A percentile compares a stretch with the other conserved stretches of the same genome.
phyloP scores from a whole-genome alignment of 164 flowering plant genomes.

The Echeveria elegans region DNA sequence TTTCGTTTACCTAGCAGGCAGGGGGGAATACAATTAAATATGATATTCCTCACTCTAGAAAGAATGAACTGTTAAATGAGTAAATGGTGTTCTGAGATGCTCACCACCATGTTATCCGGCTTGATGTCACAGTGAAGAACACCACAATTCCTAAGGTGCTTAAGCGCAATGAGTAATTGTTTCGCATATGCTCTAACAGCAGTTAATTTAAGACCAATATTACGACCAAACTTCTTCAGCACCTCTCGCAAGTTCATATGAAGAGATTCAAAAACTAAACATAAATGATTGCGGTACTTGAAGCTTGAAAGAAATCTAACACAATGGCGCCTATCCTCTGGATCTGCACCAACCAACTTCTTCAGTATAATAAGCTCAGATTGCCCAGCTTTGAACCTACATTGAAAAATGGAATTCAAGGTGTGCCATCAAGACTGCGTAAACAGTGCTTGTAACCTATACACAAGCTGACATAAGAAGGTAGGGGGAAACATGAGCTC shows the following conservation, averaged over 20 bases:
- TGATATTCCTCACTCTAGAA: not conserved
- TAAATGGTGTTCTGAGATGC: slow-evolving; percentile 7
- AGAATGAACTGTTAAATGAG: not conserved
- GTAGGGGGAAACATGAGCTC: slow-evolving; percentile 14
- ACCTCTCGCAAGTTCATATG: slow-evolving; percentile 99
- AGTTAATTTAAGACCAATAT: slow-evolving; percentile 94
- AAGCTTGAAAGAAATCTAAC: slow-evolving; percentile 89
- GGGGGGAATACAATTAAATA: not conserved
- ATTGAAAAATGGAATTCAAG: not conserved
- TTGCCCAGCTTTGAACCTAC: slow-evolving; percentile 88
- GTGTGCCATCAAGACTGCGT: not conserved
- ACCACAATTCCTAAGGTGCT: slow-evolving; percentile 90
- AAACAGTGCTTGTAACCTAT: not conserved
- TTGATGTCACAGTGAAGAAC: slow-evolving; percentile 97
- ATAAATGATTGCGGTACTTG: slow-evolving; percentile 97
- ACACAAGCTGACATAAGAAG: not conserved
- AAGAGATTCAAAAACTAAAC: slow-evolving; percentile 99
- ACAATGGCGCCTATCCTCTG: slow-evolving; percentile 88
- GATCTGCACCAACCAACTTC: slow-evolving; percentile 89
- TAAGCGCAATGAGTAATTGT: slow-evolving; percentile 92
- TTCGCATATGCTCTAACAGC: slow-evolving; percentile 95
- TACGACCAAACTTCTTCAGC: slow-evolving; percentile 97
- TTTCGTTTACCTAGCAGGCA: slow-evolving; percentile 80
- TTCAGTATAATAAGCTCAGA: slow-evolving; percentile 74
- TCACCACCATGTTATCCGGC: slow-evolving; percentile 98